These are phyloP conservation scores for Penicillium decumbens DNA, from an alignment of 2,329 filamentous ascomycete genomes.

Conservation along the genomic window DNA sequence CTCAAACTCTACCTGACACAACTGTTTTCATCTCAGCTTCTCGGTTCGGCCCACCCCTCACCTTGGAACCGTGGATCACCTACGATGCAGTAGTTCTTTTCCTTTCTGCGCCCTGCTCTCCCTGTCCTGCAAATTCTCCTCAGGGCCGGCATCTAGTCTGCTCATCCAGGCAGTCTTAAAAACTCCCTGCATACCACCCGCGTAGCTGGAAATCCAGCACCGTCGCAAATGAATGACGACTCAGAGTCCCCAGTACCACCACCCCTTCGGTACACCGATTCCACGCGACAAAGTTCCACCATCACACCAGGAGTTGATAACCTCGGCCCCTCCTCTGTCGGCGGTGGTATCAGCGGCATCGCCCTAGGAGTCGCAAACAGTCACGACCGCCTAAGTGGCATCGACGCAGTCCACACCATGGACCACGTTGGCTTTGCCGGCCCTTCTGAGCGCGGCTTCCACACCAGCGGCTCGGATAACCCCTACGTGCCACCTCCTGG, in stretches of 20 bases:
- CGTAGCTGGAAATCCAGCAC: background rate
- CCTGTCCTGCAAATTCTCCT: background rate
- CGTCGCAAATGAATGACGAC: conserved; percentile 6
- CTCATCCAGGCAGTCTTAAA: background rate
- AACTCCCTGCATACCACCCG: background rate
- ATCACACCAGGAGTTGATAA: conserved; percentile 64
- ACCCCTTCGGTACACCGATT: conserved; percentile 24
- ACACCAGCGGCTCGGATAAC: conserved; percentile 35
- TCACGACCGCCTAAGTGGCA: conserved; percentile 60
- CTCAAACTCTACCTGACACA: conserved; percentile 6
- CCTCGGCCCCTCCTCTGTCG: conserved; percentile 56
- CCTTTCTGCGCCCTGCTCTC: background rate
- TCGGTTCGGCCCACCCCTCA: background rate
- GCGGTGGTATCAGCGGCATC: conserved; percentile 64
- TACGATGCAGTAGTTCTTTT: conserved; percentile 2
- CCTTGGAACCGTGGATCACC: conserved; percentile 10
- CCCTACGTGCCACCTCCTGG: conserved; percentile 32
- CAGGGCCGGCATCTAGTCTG: background rate
- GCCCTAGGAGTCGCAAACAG: conserved; percentile 62
- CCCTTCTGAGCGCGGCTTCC: conserved; percentile 34
- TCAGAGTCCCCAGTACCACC: conserved; percentile 16
- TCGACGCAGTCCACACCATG: conserved; percentile 55
- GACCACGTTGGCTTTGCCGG: conserved; percentile 25
- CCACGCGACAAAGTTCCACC: conserved; percentile 35
- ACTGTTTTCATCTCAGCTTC: conserved; percentile 1